A percentile compares a stretch with the other conserved stretches of the same genome.
phyloP scores from a whole-genome alignment of 495 filamentous ascomycete species.

The Aspergillus ellipticus region DNA sequence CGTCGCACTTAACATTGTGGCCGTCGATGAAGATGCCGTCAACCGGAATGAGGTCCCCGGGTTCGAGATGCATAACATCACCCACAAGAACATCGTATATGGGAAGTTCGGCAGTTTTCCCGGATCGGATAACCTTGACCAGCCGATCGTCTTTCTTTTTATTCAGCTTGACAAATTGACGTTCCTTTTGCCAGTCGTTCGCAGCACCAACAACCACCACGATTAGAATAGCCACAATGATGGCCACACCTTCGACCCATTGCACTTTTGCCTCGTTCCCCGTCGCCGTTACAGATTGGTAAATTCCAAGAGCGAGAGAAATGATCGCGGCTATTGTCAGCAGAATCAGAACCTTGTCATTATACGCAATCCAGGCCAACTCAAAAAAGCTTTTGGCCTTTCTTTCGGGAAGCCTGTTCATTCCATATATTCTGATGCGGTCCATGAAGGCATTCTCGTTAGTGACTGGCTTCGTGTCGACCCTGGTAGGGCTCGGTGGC shows the following conservation, averaged over 20 bases:
- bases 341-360: constrained; percentile 79
- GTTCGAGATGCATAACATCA: constrained; percentile 77
- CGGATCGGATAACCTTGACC: constrained; percentile 74
- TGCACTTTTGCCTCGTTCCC: constrained; percentile 57
- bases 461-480: constrained; percentile 19
- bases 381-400: constrained; percentile 69
- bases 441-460: constrained; percentile 50
- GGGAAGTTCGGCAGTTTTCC: constrained; percentile 70
- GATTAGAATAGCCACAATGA: constrained; percentile 66
- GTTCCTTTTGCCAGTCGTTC: constrained; percentile 72
- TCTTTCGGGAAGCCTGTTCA: constrained; percentile 66
- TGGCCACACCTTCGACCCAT: constrained; percentile 75
- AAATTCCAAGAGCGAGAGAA: constrained; percentile 78
- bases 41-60: constrained; percentile 83
- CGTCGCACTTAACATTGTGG: constrained; percentile 74
- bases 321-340: constrained; percentile 75
- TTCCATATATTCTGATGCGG: constrained; percentile 63
- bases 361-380: constrained; percentile 78
- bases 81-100: constrained; percentile 79
- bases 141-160: constrained; percentile 68
- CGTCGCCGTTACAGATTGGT: constrained; percentile 52
- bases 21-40: constrained; percentile 74
- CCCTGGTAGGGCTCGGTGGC: constrained; percentile 24
- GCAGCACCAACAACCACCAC: constrained; percentile 64
- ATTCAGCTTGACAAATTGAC: constrained; percentile 66